These are phyloP conservation scores for Mercurialis annua DNA, from an alignment of 345 rosid genomes.

Conservation along the genomic window DNA sequence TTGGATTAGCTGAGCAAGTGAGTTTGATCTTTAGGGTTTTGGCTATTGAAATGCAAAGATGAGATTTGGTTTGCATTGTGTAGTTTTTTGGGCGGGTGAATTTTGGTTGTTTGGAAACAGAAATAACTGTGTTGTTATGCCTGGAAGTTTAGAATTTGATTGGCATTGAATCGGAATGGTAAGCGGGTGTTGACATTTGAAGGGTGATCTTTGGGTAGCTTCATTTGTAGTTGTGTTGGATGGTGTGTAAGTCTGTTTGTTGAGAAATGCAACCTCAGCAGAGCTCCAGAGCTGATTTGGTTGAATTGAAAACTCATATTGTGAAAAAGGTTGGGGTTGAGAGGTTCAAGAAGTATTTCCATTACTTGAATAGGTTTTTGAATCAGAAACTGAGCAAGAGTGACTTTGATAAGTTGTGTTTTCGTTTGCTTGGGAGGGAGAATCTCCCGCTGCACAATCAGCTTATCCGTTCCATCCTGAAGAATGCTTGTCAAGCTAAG, in stretches of 20 bases:
- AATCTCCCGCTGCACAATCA: constrained; percentile 86
- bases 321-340: constrained; percentile 87
- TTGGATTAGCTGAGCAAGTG: constrained; percentile 26
- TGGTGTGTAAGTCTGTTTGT: constrained; percentile 44
- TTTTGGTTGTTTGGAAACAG: constrained; percentile 32
- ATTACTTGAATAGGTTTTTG: constrained; percentile 71
- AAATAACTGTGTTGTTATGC: constrained; percentile 19
- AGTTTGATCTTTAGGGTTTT: constrained; percentile 69
- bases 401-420: constrained; percentile 79
- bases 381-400: constrained; percentile 80
- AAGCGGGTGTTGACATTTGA: constrained; percentile 31
- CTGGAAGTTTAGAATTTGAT: constrained; percentile 1
- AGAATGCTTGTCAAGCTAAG: constrained; percentile 71
- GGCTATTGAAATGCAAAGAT: constrained; percentile 37
- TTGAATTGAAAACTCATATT: constrained; percentile 67
- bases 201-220: constrained; percentile 30
- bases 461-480: constrained; percentile 72
- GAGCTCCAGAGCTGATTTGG: constrained; percentile 76
- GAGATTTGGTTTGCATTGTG: constrained; percentile 63
- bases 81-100: constrained; percentile 28
- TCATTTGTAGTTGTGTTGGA: constrained; percentile 23
- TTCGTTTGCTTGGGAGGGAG: constrained; percentile 75
- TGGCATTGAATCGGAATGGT: constrained; percentile 18
- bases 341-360: constrained; percentile 73
- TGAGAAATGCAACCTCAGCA: constrained; percentile 79